Evolutionary conservation across 805 yeast species (phyloP), one percentile per base, ranked within the genome.

Genomic region (Metschnikowia drakensbergensis): DNA sequence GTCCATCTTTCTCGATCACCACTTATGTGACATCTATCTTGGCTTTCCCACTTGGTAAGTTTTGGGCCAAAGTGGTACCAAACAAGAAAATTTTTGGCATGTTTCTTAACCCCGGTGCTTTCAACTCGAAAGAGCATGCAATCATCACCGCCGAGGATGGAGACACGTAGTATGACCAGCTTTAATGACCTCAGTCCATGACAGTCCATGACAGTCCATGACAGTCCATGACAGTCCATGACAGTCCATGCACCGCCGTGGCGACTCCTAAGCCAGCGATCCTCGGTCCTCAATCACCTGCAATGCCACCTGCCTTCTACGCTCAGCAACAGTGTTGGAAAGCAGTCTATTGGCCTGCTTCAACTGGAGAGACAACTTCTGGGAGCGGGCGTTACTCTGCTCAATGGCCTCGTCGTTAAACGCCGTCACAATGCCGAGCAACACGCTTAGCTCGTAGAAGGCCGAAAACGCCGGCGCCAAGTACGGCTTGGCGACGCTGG

Each of bases 301-400:
- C 49, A 86, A 66, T 1, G 92, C 92, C 37, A 85, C 81, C 61
- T 83, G 88, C 67, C 88, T 79, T 66, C 91, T 79, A 65, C 92
- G 77, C 58, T 86, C 91, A 22, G 88, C 88, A 3, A 78, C 84
- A 1, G 75, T 68, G 50, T 68, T 68, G 33, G 75, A 73, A 7
- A 69, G 69, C 48, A 64, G 62, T 47, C 63, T 66, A 45, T 61
- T 67, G 6, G 66, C 59, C 52, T 79, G 80, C 58, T 68, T 69
- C 6, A 71, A 65, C 46, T 74, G 78, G 42, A 67, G 75, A 52
- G 72, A 72, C 71, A 91, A 74, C 71, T 82, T 77, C 53, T 79
- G 81, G 0, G 88, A 86, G 55, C 92, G 73, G 46, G 83, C 63
- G 64, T 88, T 88, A 58, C 91, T 81, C 45, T 83, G 83, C 55